These are phyloP conservation scores for Daedaleopsis sinensis DNA, from an alignment of 768 basidiomycete species.

Conservation along the genomic window DNA sequence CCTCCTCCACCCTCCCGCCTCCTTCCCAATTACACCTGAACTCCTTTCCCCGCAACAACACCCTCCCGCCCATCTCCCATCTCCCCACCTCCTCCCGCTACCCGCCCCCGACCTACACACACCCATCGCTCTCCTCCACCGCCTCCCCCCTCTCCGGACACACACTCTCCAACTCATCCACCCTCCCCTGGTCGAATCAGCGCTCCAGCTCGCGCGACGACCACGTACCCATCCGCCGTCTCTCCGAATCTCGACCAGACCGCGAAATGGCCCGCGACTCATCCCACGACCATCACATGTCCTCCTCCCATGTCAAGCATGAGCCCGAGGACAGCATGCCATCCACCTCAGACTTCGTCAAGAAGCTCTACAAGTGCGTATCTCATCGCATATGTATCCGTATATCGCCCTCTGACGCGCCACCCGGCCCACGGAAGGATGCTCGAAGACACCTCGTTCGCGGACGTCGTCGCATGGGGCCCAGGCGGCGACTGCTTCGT, in stretches of 20 bases:
- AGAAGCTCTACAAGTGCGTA: constrained; percentile 88
- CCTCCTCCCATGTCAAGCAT: constrained; percentile 28
- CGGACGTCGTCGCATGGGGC: constrained; percentile 81
- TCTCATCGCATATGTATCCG: not conserved
- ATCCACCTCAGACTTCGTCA: constrained; percentile 91
- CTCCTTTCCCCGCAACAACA: constrained; percentile 40
- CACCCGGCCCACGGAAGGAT: constrained; percentile 53
- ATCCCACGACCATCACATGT: constrained; percentile 16
- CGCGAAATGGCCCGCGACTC: constrained; percentile 29
- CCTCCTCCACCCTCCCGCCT: constrained; percentile 46
- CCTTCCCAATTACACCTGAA: constrained; percentile 44
- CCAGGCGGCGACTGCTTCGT: constrained; percentile 87
- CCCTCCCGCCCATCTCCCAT: constrained; percentile 43
- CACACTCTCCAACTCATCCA: constrained; percentile 26
- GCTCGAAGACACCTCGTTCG: constrained; percentile 79
- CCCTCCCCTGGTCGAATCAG: constrained; percentile 36
- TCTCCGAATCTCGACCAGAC: constrained; percentile 27
- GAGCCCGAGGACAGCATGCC: constrained; percentile 76
- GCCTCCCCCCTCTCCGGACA: constrained; percentile 32
- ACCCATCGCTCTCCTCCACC: constrained; percentile 36
- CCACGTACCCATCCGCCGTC: constrained; percentile 29
- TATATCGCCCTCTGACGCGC: not conserved
- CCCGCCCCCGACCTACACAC: constrained; percentile 38
- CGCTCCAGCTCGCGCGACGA: constrained; percentile 39
- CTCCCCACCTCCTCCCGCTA: constrained; percentile 31